Evolutionary conservation across 1,284 basidiomycete genomes (phyloP), one percentile per base, ranked within the genome.

Genomic region (Ganoderma meredithae): DNA sequence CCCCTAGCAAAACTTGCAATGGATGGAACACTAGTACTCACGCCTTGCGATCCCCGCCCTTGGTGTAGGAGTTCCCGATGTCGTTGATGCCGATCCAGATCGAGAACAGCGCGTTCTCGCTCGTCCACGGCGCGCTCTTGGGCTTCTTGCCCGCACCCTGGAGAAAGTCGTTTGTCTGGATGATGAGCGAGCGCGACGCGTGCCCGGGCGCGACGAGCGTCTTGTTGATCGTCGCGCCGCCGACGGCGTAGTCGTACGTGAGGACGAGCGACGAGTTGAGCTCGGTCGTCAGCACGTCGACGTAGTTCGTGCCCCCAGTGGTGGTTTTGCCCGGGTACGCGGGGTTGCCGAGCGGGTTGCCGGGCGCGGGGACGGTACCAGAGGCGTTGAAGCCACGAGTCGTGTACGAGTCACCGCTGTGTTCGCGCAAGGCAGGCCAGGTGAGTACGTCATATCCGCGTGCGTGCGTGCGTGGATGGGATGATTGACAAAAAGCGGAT

Each of bases 11-110:
- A 12, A 53, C 3, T 31, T 39, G 36, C 8, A 8, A 39, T 8
- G 5, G 36, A 33, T 56, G 10, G 2, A 22, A 9, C 27, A 79
- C 85, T 72, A 22, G 3, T 15, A 79, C 85, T 72, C 72, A 88
- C 87, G 84, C 85, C 65, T 74, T 76, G 5, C 86, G 81, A 72
- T 86, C 81, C 0, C 86, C 86, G 52, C 79, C 71, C 66, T 76
- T 36, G 63, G 81, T 84, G 69, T 81, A 89, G 61, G 82, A 85
- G 73, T 85, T 85, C 10, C 85, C 86, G 60, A 90, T 84, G 73
- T 89, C 88, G 73, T 90, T 89, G 71, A 89, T 85, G 0, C 88
- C 88, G 65, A 90, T 88, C 82, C 83, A 89, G 44, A 89, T 79
- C 0, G 86, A 86, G 77, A 89, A 89, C 65, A 90, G 72, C 40